Percentiles rank a stretch among this genome's conserved stretches.
Evolutionary conservation across 768 basidiomycete species (phyloP).

Genomic region (Phylloporus rhodoxanthus): DNA sequence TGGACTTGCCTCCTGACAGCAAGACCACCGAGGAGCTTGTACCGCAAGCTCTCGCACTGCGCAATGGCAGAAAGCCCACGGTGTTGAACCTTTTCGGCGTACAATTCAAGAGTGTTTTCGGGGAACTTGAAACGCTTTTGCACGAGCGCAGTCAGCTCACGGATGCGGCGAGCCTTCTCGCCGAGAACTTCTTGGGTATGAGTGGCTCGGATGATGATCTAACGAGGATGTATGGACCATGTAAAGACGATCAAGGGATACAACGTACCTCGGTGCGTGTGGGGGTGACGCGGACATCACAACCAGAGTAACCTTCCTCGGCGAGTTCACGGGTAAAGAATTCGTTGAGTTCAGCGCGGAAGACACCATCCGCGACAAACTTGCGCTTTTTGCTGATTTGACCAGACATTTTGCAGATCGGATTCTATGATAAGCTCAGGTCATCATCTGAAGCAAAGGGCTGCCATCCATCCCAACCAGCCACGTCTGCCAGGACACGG

Average conservation of each 20-base stretch:
- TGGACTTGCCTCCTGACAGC: constrained; percentile 86
- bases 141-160: constrained; percentile 96
- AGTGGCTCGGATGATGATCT: constrained; percentile 99
- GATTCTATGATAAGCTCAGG: constrained; percentile 20
- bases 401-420: constrained; percentile 56
- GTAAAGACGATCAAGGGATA: not conserved
- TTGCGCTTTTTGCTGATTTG: constrained; percentile 98
- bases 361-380: constrained; percentile 97
- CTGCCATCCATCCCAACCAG: constrained; percentile 18
- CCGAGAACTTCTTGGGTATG: constrained; percentile 99
- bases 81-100: constrained; percentile 98
- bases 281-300: constrained; percentile 99
- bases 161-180: constrained; percentile 98
- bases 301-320: constrained; percentile 99
- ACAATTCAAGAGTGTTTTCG: constrained; percentile 96
- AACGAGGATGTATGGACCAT: too few species aligned
- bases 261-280: constrained; percentile 85
- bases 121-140: constrained; percentile 99
- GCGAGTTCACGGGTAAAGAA: constrained; percentile 98
- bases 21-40: constrained; percentile 99
- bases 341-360: constrained; percentile 98
- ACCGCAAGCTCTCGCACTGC: constrained; percentile 96
- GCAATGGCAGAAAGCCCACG: constrained; percentile 98
- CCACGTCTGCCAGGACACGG: not conserved
- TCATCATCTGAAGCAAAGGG: constrained; percentile 16